Evolutionary conservation across 768 basidiomycete species (phyloP).

Genomic region (Russula compacta): DNA sequence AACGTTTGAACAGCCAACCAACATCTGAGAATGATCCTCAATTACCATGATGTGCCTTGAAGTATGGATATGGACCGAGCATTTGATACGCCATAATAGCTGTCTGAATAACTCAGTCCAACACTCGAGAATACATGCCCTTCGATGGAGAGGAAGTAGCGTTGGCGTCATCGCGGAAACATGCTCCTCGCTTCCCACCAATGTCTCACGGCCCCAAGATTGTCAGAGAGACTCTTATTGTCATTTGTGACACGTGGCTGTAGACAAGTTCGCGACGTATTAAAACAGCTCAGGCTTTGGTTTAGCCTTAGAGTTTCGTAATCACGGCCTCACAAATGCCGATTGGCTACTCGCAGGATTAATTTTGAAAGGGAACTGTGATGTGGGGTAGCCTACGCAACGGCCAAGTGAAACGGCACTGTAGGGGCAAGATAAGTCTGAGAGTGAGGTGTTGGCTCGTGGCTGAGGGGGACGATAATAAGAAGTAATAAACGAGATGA

Average conservation of each 20-base stretch:
- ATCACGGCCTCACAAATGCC: conserved; percentile 5
- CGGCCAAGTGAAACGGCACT: not conserved
- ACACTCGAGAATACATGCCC: not conserved
- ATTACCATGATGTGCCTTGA: not conserved
- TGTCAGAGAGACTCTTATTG: not conserved
- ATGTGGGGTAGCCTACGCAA: no score
- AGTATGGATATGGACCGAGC: not conserved
- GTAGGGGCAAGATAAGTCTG: not conserved
- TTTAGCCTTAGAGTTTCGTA: not conserved
- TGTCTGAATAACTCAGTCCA: not conserved
- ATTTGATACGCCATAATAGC: not conserved
- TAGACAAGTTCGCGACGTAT: not conserved
- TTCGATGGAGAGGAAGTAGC: not conserved
- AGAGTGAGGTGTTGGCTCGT: not conserved
- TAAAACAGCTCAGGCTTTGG: not conserved
- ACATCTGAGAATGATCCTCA: conserved; percentile 1
- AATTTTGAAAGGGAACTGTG: not conserved
- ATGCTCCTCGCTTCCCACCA: not conserved
- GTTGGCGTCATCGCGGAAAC: not conserved
- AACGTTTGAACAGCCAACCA: no score
- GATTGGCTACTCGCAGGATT: not conserved
- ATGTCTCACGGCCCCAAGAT: not conserved
- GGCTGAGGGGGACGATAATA: no score
- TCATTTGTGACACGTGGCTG: not conserved
- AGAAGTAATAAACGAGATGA: not conserved